phyloP scores from a whole-genome alignment of 495 filamentous ascomycete genomes.

The Penicillium chermesinum region DNA sequence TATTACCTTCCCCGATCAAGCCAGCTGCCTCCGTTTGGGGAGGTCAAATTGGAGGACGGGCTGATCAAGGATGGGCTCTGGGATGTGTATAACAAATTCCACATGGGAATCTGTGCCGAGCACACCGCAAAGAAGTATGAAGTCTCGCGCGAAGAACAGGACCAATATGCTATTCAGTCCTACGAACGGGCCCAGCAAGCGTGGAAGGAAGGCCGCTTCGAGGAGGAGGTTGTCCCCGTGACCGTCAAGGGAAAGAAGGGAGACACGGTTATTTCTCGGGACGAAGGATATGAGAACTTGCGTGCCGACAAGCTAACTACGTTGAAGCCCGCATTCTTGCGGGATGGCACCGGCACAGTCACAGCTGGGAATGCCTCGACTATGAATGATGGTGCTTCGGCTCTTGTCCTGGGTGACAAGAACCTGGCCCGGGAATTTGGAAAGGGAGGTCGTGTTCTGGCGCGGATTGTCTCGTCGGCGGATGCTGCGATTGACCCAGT shows the following conservation, averaged over 20 bases:
- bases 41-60: conserved; percentile 82
- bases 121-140: conserved; percentile 83
- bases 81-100: conserved; percentile 94
- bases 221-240: conserved; percentile 81
- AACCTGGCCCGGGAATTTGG: conserved; percentile 74
- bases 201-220: conserved; percentile 76
- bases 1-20: conserved; percentile 80
- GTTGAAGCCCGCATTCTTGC: conserved; percentile 86
- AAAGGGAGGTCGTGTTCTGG: conserved; percentile 65
- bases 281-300: conserved; percentile 83
- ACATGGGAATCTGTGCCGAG: conserved; percentile 98
- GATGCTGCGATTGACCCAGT: conserved; percentile 92
- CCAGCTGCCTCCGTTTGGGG: conserved; percentile 74
- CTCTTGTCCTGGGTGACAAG: conserved; percentile 77
- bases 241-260: conserved; percentile 81
- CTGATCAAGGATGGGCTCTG: conserved; percentile 92
- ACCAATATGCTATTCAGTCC: conserved; percentile 80
- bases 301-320: conserved; percentile 78
- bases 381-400: conserved; percentile 90
- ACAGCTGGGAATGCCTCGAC: conserved; percentile 91
- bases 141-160: conserved; percentile 78
- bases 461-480: conserved; percentile 76
- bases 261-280: conserved; percentile 67
- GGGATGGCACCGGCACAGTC: conserved; percentile 79
- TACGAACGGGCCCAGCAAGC: conserved; percentile 85